Evolutionary conservation across 78 protist species (phyloP).

Genomic region (Trichosphaerium sp.): DNA sequence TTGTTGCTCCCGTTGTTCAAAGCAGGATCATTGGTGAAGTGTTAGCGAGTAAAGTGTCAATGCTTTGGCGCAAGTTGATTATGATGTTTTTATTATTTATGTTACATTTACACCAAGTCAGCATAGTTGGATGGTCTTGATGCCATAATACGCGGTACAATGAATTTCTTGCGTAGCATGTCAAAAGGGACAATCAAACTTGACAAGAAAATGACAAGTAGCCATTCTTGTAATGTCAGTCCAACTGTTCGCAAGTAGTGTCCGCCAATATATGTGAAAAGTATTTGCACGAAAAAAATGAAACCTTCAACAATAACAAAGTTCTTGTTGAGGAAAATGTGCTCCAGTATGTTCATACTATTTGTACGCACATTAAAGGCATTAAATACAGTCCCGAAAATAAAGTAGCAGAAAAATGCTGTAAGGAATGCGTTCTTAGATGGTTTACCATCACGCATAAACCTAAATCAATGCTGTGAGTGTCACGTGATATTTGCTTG

Average conservation of each 20-base stretch:
- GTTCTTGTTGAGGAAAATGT: background rate
- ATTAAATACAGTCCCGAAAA: background rate
- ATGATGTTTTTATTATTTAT: too few species aligned
- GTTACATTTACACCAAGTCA: too few species aligned
- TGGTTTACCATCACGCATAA: too few species aligned
- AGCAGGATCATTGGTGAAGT: too few species aligned
- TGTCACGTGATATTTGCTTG: too few species aligned
- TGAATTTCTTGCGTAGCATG: conserved; percentile 18
- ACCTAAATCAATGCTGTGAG: too few species aligned
- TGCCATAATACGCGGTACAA: too few species aligned
- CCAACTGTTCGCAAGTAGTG: conserved; percentile 39
- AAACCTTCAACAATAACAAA: conserved; percentile 21
- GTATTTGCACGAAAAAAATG: conserved; percentile 47
- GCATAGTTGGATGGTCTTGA: too few species aligned
- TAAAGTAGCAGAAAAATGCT: background rate
- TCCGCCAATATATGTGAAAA: conserved; percentile 52
- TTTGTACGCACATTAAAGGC: background rate
- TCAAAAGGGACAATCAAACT: conserved; percentile 41
- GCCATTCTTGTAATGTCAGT: conserved; percentile 35
- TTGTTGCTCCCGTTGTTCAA: too few species aligned
- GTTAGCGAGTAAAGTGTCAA: too few species aligned
- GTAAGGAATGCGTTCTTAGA: background rate
- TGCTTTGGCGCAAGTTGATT: too few species aligned
- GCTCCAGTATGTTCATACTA: background rate
- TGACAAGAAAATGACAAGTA: conserved; percentile 16